A percentile compares a stretch with the other conserved stretches of the same genome.
phyloP scores from a whole-genome alignment of 768 basidiomycete genomes.

The Amanita pallidorosea region DNA sequence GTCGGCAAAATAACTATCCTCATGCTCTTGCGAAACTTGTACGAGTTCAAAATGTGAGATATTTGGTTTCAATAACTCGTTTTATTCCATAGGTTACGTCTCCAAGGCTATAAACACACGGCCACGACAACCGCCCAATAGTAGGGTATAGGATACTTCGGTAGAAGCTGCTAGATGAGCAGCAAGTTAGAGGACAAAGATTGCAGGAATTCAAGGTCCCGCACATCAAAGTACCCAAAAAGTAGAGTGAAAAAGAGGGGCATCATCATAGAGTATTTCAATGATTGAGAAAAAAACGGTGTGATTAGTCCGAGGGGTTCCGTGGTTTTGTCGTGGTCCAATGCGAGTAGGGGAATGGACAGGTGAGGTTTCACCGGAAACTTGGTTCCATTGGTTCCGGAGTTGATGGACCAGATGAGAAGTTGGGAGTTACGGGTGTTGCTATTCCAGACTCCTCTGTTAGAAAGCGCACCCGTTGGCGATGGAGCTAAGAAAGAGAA shows the following conservation, averaged over 20 bases:
- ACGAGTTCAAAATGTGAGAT: conserved; percentile 17
- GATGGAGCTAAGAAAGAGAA: conserved; percentile 49
- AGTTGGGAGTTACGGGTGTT: conserved; percentile 54
- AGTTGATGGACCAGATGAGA: conserved; percentile 40
- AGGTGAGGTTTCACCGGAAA: conserved; percentile 21
- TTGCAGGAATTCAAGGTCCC: background rate
- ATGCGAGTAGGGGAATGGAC: background rate
- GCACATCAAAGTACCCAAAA: conserved; percentile 2
- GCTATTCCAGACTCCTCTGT: conserved; percentile 55
- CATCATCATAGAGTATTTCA: conserved; percentile 4
- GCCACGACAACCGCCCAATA: conserved; percentile 6
- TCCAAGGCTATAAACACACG: conserved; percentile 40
- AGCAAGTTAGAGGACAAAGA: conserved; percentile 1
- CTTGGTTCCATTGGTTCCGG: conserved; percentile 17
- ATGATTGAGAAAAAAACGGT: background rate
- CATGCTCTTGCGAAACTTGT: conserved; percentile 96
- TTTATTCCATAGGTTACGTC: conserved; percentile 31
- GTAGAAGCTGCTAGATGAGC: conserved; percentile 6
- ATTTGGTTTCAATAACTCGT: background rate
- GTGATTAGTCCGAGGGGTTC: conserved; percentile 1
- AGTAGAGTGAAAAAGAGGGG: background rate
- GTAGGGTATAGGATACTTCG: conserved; percentile 6
- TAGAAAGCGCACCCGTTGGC: conserved; percentile 74
- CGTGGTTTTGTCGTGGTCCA: background rate
- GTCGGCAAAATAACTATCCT: conserved; percentile 98